Percentiles rank a stretch among this genome's conserved stretches.
phyloP scores from a whole-genome alignment of 257 asterid species.

The Gardenia jasminoides region DNA sequence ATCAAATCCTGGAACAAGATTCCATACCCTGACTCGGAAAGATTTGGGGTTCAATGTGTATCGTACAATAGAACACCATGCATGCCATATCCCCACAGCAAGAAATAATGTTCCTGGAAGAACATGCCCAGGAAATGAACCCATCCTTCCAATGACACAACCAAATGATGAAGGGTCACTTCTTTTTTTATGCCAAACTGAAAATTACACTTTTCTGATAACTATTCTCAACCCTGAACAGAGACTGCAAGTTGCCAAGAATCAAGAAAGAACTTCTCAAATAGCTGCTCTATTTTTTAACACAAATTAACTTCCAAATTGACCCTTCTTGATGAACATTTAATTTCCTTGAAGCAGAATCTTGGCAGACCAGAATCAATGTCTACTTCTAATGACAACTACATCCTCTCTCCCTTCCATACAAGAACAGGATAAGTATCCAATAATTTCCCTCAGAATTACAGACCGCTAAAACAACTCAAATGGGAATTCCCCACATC shows the following conservation, averaged over 20 bases:
- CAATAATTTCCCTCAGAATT: background rate
- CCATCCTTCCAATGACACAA: slow-evolving; percentile 46
- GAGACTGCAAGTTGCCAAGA: slow-evolving; percentile 7
- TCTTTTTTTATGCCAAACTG: background rate
- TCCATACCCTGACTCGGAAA: slow-evolving; percentile 80
- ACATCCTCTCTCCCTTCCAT: background rate
- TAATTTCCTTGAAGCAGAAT: slow-evolving; percentile 3
- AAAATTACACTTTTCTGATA: slow-evolving; percentile 4
- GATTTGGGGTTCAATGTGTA: slow-evolving; percentile 62
- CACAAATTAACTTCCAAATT: background rate
- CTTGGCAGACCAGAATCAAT: background rate
- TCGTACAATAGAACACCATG: slow-evolving; percentile 77
- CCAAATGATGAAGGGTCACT: slow-evolving; percentile 9
- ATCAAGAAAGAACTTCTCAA: slow-evolving; percentile 1
- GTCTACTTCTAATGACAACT: background rate
- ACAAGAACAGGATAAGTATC: background rate
- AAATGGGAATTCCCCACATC: background rate
- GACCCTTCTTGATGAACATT: background rate
- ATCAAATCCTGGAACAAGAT: slow-evolving; percentile 74
- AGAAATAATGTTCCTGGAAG: slow-evolving; percentile 91
- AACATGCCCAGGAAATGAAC: slow-evolving; percentile 91
- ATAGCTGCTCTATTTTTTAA: background rate
- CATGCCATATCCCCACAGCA: slow-evolving; percentile 82
- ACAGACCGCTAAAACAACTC: slow-evolving; percentile 4
- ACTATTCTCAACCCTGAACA: background rate